phyloP scores from a whole-genome alignment of 1,284 basidiomycete species.

The Ceratobasidium sp. region DNA sequence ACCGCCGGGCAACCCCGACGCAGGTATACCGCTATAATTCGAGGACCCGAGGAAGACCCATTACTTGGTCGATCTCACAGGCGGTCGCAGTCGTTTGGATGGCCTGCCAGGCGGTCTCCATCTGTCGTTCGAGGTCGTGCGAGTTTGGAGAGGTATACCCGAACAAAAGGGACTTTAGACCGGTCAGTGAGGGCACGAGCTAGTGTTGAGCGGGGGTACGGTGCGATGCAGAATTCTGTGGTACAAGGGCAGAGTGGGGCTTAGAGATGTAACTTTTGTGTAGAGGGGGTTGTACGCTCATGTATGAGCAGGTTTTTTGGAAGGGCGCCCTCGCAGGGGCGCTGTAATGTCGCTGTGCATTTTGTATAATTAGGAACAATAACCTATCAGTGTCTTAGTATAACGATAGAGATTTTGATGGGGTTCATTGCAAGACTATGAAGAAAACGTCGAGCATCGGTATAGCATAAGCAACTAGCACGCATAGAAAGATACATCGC shows the following conservation, averaged over 20 bases:
- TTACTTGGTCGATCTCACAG: neutral
- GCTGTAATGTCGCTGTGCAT: neutral
- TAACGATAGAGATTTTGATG: constrained; percentile 21
- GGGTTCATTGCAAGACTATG: constrained; percentile 31
- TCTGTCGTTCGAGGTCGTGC: constrained; percentile 15
- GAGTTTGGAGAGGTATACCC: constrained; percentile 9
- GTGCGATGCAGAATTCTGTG: neutral
- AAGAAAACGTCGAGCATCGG: constrained; percentile 36
- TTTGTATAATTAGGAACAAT: constrained; percentile 30
- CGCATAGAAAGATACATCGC: constrained; percentile 39
- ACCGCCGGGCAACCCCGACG: constrained; percentile 15
- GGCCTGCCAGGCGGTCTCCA: constrained; percentile 8
- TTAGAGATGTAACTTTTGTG: constrained; percentile 3
- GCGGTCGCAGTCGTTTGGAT: constrained; percentile 20
- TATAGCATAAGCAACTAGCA: constrained; percentile 35
- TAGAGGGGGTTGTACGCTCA: neutral
- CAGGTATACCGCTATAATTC: constrained; percentile 12
- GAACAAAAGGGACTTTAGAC: neutral
- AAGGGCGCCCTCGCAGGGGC: neutral
- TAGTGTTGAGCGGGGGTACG: constrained; percentile 9
- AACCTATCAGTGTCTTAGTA: constrained; percentile 9
- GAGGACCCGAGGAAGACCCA: neutral
- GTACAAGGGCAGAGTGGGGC: constrained; percentile 10
- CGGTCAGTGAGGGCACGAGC: neutral
- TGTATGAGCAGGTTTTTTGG: neutral